A percentile compares a stretch with the other conserved stretches of the same genome.
phyloP scores from a whole-genome alignment of 352 stramenopile species.

The Phytophthora citricola region DNA sequence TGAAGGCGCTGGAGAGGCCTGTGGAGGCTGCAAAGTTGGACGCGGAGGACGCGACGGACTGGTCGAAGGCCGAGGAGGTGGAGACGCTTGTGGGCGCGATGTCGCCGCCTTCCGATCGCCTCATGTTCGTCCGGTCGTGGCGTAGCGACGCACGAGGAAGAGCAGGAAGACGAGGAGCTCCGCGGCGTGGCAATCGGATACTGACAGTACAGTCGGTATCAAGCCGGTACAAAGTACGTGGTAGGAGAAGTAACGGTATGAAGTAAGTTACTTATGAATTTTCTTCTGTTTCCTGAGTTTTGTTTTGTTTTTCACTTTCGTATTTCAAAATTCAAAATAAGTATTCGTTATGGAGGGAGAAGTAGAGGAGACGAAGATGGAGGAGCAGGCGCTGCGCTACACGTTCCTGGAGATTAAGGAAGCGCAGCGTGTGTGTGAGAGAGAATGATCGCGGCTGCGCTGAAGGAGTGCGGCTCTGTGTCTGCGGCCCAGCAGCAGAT shows the following conservation, averaged over 20 bases:
- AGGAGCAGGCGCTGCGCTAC: conserved; percentile 45
- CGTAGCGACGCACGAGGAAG: conserved; percentile 1
- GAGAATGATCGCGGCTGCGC: conserved; percentile 55
- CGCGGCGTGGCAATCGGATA: conserved; percentile 13
- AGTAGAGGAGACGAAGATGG: not conserved
- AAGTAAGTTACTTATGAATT: conserved; percentile 3
- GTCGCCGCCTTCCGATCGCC: conserved; percentile 24
- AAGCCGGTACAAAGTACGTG: conserved; percentile 4
- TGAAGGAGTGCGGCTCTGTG: conserved; percentile 55
- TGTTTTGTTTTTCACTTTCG: not conserved
- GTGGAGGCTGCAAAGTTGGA: conserved; percentile 1
- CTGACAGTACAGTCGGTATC: conserved; percentile 1
- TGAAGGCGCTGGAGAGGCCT: not conserved
- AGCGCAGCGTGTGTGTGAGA: conserved; percentile 69
- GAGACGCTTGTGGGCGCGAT: conserved; percentile 1
- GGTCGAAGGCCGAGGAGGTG: conserved; percentile 7
- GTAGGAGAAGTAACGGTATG: not conserved
- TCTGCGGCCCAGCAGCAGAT: conserved; percentile 76
- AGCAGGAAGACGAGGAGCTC: conserved; percentile 11
- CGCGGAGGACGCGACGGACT: not conserved
- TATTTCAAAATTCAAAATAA: conserved; percentile 6
- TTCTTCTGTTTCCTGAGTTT: not conserved
- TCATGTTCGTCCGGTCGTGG: conserved; percentile 35
- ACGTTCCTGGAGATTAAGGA: conserved; percentile 83
- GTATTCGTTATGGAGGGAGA: conserved; percentile 29